Evolutionary conservation across 2,329 filamentous ascomycete genomes (phyloP), one percentile per base, ranked within the genome.

Genomic region (Helotiales sp.): DNA sequence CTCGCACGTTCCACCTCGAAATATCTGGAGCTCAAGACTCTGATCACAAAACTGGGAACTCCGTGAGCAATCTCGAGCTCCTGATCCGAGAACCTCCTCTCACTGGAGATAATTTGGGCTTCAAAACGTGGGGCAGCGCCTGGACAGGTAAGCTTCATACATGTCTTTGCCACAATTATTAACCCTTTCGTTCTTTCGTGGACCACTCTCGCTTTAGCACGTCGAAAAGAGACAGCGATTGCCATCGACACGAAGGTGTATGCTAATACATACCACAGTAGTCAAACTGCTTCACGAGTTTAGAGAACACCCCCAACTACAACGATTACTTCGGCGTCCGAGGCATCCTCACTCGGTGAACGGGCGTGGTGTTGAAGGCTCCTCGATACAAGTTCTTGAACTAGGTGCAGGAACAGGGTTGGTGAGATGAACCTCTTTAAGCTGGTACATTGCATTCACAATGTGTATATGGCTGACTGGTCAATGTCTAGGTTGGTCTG

Each of bases 31-130:
- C 4, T 6, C 19, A 40, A 19, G 8, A 40, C 10, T n/a, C 24
- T 9, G 13, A 8, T 17, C 17, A 17, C 13, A 17, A 9, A 15
- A n/a, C 24, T 4, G 36, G 15, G 15, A 19, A 44, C 5, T 25
- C 9, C 10, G 27, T 13, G 10, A 15, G 9, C 9, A 8, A 44
- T 25, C 19, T 44, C 40, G 40, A 44, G 40, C 12, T 44, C 15
- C 40, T 82, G 33, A 85, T 99, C 36, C 83, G 91, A 56, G 95
- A 99, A 71, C 95, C 95, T 1, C 87, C 92, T 0, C 78, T 98
- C 55, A 96, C 91, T 0, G 89, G 89, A 6, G 93, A 97, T 72
- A 89, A 90, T 58, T 79, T 98, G 17, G 95, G 95, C 1, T 81
- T 96, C 72, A 98, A 99, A 74, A 99, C 95, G 0, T 98, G 95